Evolutionary conservation across 306 rosid species (phyloP), one percentile per base, ranked within the genome.

Genomic region (Sicyos edulis): DNA sequence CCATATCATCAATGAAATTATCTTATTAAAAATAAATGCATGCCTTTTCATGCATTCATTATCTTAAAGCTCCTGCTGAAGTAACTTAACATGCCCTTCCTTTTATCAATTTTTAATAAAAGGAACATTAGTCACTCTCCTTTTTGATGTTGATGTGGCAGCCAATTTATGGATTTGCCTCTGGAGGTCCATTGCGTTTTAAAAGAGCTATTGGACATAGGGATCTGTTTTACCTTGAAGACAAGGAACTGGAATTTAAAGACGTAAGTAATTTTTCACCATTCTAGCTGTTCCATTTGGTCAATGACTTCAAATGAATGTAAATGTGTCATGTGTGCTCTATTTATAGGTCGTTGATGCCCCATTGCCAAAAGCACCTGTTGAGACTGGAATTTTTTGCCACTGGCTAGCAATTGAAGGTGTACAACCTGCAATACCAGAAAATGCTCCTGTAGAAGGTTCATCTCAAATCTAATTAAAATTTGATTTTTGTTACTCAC

Each of bases 381-480:
- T 91, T 85, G 97, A 87, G 79, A 76, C 83, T 63, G 58, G 80
- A 37, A 57, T 81, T 70, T 59, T 78, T 65, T 78, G 85, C 83
- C 99, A 95, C 42, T 95, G 97, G 99, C 88, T 95, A 62, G 95
- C 99, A 81, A 95, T 91, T 71, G 99, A 95, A 82, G 99, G 99
- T 2, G 90, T 89, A 52, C 97, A 91, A 76, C 97, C 97, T 63
- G 99, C 95, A 71, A 89, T 91, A 81, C 92, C 99, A 10, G 99
- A 95, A 85, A 91, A 95, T 84, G 88, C 99, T 71, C 88, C 85
- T 8, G 78, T 78, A 52, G 90, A 87, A 89, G 97, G 99, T 95
- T 80, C 74, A 62, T 78, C 24, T 51, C 62, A 57, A 62, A 74
- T 20, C 74, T 74, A 19, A 55, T 49, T 37, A 56, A 54, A 20